Evolutionary conservation across 2,329 filamentous ascomycete genomes (phyloP).

Genomic region (Xylaria sp.): DNA sequence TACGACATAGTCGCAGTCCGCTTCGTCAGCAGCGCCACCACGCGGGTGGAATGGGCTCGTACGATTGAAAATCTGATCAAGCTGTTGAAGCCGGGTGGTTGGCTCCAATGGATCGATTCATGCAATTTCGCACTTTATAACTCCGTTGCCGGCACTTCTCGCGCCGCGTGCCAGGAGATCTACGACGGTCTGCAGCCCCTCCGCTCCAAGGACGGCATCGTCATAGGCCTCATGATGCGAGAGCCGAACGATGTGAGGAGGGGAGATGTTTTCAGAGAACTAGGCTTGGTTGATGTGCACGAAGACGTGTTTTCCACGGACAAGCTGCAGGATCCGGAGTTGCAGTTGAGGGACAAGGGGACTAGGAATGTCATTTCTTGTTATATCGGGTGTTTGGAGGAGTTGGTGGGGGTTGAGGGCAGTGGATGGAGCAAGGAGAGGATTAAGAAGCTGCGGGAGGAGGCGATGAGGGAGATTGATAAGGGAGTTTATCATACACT

Average conservation of each 20-base stretch:
- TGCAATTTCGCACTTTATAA: neutral
- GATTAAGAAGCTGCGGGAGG: neutral
- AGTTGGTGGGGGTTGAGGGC: neutral
- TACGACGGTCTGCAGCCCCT: neutral
- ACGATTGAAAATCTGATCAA: neutral
- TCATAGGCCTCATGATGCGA: neutral
- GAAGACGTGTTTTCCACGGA: neutral
- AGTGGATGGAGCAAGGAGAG: neutral
- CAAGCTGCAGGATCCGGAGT: neutral
- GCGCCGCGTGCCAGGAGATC: neutral
- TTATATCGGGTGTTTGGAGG: neutral
- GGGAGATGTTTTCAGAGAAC: neutral
- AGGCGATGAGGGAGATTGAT: neutral
- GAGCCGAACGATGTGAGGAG: neutral
- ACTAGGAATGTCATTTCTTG: neutral
- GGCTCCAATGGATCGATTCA: neutral
- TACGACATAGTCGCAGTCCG: neutral
- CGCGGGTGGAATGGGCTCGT: neutral
- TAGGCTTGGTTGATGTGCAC: neutral
- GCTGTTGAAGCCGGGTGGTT: neutral
- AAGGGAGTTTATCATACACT: neutral
- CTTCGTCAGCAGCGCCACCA: neutral
- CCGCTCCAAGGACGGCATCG: neutral
- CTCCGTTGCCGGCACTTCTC: neutral
- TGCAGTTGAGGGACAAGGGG: neutral